Evolutionary conservation across 2,329 filamentous ascomycete species (phyloP).

Genomic region (Endoconidiophora polonica): DNA sequence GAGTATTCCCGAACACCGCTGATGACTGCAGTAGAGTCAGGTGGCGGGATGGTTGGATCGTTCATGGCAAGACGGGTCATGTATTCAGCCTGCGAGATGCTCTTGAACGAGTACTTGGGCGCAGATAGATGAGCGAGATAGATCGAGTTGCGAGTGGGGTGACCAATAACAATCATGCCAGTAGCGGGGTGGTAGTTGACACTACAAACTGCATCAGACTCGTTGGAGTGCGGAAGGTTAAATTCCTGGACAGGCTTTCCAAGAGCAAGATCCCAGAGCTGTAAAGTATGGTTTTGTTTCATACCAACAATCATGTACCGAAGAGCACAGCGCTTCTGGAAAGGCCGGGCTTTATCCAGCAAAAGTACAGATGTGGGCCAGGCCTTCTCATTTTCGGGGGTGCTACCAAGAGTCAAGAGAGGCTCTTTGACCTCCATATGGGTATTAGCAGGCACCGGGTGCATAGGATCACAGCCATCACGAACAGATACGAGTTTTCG

Average conservation of each 20-base stretch:
- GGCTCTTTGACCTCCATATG: conserved; percentile 70
- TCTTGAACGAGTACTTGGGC: conserved; percentile 72
- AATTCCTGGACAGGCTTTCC: conserved; percentile 94
- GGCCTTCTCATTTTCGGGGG: conserved; percentile 76
- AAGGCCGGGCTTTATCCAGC: conserved; percentile 89
- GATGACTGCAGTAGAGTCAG: conserved; percentile 91
- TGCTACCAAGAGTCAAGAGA: conserved; percentile 71
- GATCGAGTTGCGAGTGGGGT: conserved; percentile 91
- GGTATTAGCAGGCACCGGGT: conserved; percentile 35
- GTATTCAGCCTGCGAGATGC: conserved; percentile 75
- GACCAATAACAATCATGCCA: conserved; percentile 85
- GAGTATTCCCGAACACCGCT: conserved; percentile 94
- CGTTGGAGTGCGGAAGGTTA: conserved; percentile 87
- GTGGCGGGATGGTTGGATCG: conserved; percentile 58
- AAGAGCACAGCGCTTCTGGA: conserved; percentile 73
- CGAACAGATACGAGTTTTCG: conserved; percentile 49
- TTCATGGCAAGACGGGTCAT: conserved; percentile 61
- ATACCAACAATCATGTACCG: conserved; percentile 94
- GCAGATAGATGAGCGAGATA: conserved; percentile 94
- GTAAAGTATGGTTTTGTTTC: conserved; percentile 97
- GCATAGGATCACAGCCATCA: conserved; percentile 33
- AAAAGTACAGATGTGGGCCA: conserved; percentile 94
- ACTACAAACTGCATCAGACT: conserved; percentile 95
- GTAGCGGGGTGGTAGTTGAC: conserved; percentile 85
- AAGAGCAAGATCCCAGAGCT: conserved; percentile 93